phyloP scores from a whole-genome alignment of 2,329 filamentous ascomycete genomes.

The Colletotrichum scovillei region DNA sequence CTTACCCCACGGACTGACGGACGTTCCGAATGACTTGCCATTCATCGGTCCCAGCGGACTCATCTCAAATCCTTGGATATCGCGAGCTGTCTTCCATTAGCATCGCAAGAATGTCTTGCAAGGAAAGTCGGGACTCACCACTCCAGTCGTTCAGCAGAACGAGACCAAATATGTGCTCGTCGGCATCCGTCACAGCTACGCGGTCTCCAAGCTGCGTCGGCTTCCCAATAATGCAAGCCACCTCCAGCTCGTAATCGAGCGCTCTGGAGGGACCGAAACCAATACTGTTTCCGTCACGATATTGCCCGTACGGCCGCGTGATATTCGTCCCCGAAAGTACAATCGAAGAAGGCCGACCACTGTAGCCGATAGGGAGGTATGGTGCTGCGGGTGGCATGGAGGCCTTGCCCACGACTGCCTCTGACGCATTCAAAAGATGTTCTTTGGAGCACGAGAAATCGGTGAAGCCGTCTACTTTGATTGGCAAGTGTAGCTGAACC shows the following conservation, averaged over 20 bases:
- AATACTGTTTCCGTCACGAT: constrained; percentile 34
- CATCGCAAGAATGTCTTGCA: neutral
- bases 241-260: constrained; percentile 57
- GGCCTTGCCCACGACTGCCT: constrained; percentile 50
- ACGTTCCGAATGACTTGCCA: constrained; percentile 69
- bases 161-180: constrained; percentile 72
- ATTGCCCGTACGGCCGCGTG: constrained; percentile 58
- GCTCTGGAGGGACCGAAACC: constrained; percentile 45
- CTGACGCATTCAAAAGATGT: constrained; percentile 62
- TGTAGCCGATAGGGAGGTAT: constrained; percentile 63
- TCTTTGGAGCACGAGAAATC: constrained; percentile 68
- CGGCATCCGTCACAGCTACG: constrained; percentile 57
- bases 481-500: constrained; percentile 61
- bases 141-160: constrained; percentile 73
- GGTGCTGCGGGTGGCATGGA: constrained; percentile 58
- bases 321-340: constrained; percentile 60
- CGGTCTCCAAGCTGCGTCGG: constrained; percentile 48
- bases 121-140: constrained; percentile 47
- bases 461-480: constrained; percentile 64
- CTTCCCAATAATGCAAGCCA: constrained; percentile 58
- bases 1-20: constrained; percentile 66
- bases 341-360: constrained; percentile 65
- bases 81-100: constrained; percentile 56
- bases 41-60: constrained; percentile 70
- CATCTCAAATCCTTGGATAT: constrained; percentile 73